A percentile compares a stretch with the other conserved stretches of the same genome.
Evolutionary conservation across 2,329 filamentous ascomycete species (phyloP).

Genomic region (Seiridium cupressi): DNA sequence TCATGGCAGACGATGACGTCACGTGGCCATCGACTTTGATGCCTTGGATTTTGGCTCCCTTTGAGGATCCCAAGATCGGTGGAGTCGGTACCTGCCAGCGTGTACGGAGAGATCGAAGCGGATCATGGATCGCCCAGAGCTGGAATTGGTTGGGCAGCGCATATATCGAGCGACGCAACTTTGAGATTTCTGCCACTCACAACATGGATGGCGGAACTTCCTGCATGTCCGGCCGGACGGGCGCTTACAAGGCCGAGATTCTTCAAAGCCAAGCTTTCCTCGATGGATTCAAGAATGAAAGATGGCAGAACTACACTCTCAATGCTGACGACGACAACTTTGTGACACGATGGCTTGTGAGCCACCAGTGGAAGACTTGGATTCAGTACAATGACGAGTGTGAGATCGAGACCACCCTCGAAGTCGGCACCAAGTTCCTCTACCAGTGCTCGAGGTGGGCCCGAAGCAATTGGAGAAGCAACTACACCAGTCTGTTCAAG

Average conservation of each 20-base stretch:
- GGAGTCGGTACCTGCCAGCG: slow-evolving; percentile 92
- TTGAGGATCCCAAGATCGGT: slow-evolving; percentile 79
- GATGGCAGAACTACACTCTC: slow-evolving; percentile 83
- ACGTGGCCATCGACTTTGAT: slow-evolving; percentile 85
- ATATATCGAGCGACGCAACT: slow-evolving; percentile 92
- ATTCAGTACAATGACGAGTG: slow-evolving; percentile 92
- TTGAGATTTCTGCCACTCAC: slow-evolving; percentile 94
- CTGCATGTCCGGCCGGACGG: slow-evolving; percentile 92
- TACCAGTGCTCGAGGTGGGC: slow-evolving; percentile 95
- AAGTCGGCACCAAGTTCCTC: slow-evolving; percentile 84
- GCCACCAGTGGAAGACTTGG: slow-evolving; percentile 88
- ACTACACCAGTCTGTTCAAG: slow-evolving; percentile 82
- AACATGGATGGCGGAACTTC: slow-evolving; percentile 95
- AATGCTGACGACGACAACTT: slow-evolving; percentile 99
- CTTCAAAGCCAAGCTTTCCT: slow-evolving; percentile 83
- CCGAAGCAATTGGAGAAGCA: slow-evolving; percentile 96
- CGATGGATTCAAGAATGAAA: slow-evolving; percentile 86
- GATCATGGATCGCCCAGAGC: slow-evolving; percentile 58
- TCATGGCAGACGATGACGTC: slow-evolving; percentile 95
- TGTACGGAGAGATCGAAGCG: slow-evolving; percentile 67
- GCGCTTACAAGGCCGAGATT: slow-evolving; percentile 87
- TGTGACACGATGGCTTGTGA: slow-evolving; percentile 93
- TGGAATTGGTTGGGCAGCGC: slow-evolving; percentile 91
- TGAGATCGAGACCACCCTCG: slow-evolving; percentile 88
- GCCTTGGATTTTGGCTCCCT: slow-evolving; percentile 89